These are phyloP conservation scores for Cymbidium sinense DNA, from an alignment of 106 monocot species.

Conservation along the genomic window DNA sequence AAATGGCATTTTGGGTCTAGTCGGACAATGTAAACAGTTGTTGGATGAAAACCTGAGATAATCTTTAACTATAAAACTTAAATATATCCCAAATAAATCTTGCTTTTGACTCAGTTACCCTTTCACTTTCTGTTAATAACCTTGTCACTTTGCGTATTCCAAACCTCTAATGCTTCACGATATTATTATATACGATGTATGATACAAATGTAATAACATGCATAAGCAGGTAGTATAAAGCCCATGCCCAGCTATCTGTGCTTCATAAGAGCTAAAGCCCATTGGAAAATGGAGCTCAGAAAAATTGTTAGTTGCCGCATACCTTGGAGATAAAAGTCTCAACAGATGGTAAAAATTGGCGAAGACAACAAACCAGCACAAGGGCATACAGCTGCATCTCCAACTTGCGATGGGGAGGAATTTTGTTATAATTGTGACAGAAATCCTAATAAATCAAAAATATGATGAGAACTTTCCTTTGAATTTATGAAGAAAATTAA, in stretches of 20 bases:
- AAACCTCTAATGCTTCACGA: not conserved
- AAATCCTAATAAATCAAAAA: constrained; percentile 45
- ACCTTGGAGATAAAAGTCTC: constrained; percentile 62
- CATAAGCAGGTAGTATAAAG: not conserved
- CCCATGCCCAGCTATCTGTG: not conserved
- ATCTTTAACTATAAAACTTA: not conserved
- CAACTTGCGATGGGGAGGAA: constrained; percentile 47
- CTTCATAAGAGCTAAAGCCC: not conserved
- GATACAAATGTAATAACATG: not conserved
- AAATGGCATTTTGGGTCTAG: not conserved
- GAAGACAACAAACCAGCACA: constrained; percentile 63
- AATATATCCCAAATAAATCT: no score
- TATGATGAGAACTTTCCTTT: not conserved
- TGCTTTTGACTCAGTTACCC: no score
- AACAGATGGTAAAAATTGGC: constrained; percentile 26
- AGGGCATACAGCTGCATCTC: constrained; percentile 70
- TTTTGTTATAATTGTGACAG: constrained; percentile 55
- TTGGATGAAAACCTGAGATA: not conserved
- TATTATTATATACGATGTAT: not conserved
- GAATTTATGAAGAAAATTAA: not conserved
- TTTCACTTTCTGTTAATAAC: not conserved
- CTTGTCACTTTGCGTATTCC: not conserved
- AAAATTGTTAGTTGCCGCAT: not conserved
- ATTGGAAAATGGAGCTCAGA: not conserved
- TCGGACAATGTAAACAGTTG: not conserved